A percentile compares a stretch with the other conserved stretches of the same genome.
Evolutionary conservation across 306 rosid species (phyloP).

Genomic region (Medicago truncatula): DNA sequence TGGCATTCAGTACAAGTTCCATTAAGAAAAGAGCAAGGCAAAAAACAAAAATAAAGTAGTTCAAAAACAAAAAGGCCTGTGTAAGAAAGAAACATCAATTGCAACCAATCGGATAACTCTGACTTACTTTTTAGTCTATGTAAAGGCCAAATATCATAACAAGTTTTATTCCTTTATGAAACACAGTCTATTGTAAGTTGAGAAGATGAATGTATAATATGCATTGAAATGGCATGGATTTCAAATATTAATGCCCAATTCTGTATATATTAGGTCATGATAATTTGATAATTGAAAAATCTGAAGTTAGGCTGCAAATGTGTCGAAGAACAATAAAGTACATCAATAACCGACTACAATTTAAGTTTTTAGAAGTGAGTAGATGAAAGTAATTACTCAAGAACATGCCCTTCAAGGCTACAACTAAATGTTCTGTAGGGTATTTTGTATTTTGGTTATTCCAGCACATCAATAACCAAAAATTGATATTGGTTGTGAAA

Average conservation of each 20-base stretch:
- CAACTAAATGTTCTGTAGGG: neutral
- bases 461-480: neutral
- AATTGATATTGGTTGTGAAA: slow-evolving; percentile 24
- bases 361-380: neutral
- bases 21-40: slow-evolving; percentile 5
- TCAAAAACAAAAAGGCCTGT: slow-evolving; percentile 15
- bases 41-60: neutral
- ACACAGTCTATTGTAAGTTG: slow-evolving; percentile 16
- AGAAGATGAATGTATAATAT: slow-evolving; percentile 5
- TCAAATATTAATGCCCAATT: slow-evolving; percentile 1
- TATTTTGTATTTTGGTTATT: no score
- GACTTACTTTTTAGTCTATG: slow-evolving; percentile 27
- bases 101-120: slow-evolving; percentile 23
- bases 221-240: slow-evolving; percentile 30
- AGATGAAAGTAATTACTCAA: slow-evolving; percentile 22
- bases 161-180: slow-evolving; percentile 11
- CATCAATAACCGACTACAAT: slow-evolving; percentile 3
- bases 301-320: slow-evolving; percentile 26
- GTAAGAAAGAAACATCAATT: slow-evolving; percentile 32
- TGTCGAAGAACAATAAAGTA: slow-evolving; percentile 4
- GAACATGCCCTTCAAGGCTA: slow-evolving; percentile 10
- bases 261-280: slow-evolving; percentile 5
- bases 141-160: slow-evolving; percentile 11
- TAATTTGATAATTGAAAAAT: slow-evolving; percentile 14
- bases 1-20: slow-evolving; percentile 37